Evolutionary conservation across 1,284 basidiomycete species (phyloP), one percentile per base, ranked within the genome.

Genomic region (Fistulina hepatica): DNA sequence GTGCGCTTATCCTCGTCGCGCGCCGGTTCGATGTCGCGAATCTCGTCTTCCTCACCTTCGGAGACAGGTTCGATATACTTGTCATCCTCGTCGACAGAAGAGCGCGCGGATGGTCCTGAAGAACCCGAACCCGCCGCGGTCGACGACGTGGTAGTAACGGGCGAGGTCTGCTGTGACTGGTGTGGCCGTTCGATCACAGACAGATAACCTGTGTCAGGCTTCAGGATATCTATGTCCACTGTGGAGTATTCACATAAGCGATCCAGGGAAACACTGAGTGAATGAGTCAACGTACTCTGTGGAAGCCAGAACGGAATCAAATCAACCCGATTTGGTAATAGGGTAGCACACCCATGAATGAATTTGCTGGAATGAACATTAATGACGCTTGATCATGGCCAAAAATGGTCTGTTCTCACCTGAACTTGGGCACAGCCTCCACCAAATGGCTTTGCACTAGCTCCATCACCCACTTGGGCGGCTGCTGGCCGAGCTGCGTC

Each of bases 291-390:
- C 77, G 39, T 56, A 90, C 82, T 94, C 57, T 94, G 91, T 5
- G 91, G 92, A 4, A 97, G 76, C 94, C 94, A 98, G 71, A 97
- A 98, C 4, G 94, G 94, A 12, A 98, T 86, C n/a, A 98, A 74
- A 54, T 97, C 89, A 39, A 97, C 94, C 30, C 94, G 84, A 56
- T 91, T 80, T 23, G 93, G 89, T 6, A 98, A 63, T 1, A 97
- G 68, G 0, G 91, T 94, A 1, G 94, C 84, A 54, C 94, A 98
- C 19, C 94, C 94, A 55, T 97, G 94, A 47, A 97, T 95, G 57
- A 97, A 97, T 76, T 94, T 94, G 60, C 88, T 86, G 46, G 39
- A 58, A 51, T 40, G 24, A 44, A 34, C 25, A 33, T 20, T 24
- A n/a, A 4, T 11, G 11, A n/a, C n/a, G 22, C 16, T 20, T 9